phyloP scores from a whole-genome alignment of 148 eudicot genomes.

The Spergularia bocconei region DNA sequence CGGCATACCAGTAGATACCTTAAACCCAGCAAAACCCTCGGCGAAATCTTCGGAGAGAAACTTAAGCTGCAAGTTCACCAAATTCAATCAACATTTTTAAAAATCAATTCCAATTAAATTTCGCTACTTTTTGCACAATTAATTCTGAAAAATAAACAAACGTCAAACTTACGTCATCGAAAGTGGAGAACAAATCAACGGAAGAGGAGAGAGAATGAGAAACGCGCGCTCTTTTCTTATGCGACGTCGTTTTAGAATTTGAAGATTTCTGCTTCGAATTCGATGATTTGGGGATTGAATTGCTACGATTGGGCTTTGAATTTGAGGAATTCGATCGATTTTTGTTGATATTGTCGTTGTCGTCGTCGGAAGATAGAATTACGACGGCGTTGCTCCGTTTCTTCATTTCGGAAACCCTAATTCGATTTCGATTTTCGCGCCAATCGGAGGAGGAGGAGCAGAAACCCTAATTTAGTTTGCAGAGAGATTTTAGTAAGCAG shows the following conservation, averaged over 20 bases:
- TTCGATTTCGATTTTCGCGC: constrained; percentile 1
- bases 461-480: constrained; percentile 22
- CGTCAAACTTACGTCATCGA: constrained; percentile 23
- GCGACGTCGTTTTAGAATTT: background rate
- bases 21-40: constrained; percentile 65
- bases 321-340: constrained; percentile 5
- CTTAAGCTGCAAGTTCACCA: constrained; percentile 50
- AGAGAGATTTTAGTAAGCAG: background rate
- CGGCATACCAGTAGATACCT: constrained; percentile 85
- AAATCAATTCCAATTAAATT: background rate
- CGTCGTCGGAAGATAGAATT: constrained; percentile 30
- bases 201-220: constrained; percentile 26
- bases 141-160: background rate
- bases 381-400: constrained; percentile 23
- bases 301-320: constrained; percentile 5
- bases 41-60: constrained; percentile 61
- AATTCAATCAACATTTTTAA: background rate
- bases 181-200: constrained; percentile 17
- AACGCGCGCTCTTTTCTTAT: constrained; percentile 28
- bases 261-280: constrained; percentile 13
- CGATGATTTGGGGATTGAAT: constrained; percentile 10
- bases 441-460: constrained; percentile 5
- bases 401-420: constrained; percentile 24
- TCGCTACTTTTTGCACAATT: background rate
- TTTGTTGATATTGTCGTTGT: background rate